Evolutionary conservation across 495 filamentous ascomycete species (phyloP), one percentile per base, ranked within the genome.

Genomic region (Neurospora sp.): DNA sequence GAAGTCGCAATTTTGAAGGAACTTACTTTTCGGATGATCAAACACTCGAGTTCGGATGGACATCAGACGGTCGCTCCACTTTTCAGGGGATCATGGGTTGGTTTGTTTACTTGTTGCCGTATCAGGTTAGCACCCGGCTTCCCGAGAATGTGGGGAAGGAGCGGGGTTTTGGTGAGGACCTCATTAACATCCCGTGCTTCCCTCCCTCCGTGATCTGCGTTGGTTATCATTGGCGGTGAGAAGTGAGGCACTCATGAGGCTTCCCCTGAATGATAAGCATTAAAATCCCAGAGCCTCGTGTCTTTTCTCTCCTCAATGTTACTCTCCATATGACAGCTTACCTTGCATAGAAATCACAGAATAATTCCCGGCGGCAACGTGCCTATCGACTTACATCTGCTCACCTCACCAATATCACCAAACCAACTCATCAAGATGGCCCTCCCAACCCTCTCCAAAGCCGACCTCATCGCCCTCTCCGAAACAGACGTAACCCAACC

Each of bases 391-490:
- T 35, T 18, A 18, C 5, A 0, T 66, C 14, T 61, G 0, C 14
- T 35, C 27, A 66, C 53, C 6, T 66, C 3, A 18, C 12, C 0
- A 48, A 20, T 0, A 18, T 46, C 14, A 38, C 4, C 22, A 35
- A 68, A 38, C 12, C 16, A 20, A 31, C 5, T 46, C 10, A 14
- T 16, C 72, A 73, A 48, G 68, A 81, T 82, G 78, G 76, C 80
- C 39, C 72, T 77, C 53, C 46, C 39, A 35, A 69, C 53, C 6
- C 53, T 66, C n/a, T n/a, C 72, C 38, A 73, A 72, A 48, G 72
- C 73, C 68, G 75, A 81, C 69, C 82, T 85, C 75, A 76, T 76
- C 72, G 44, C 74, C 68, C 83, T 86, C 70, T 73, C 81, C 69
- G 66, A 76, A 39, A 83, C 81, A 14, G 83, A 83, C 72, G 83